Base-by-base conservation (phyloP, 1,284 basidiomycete genomes). In the Nidula niveotomentosa region DNA sequence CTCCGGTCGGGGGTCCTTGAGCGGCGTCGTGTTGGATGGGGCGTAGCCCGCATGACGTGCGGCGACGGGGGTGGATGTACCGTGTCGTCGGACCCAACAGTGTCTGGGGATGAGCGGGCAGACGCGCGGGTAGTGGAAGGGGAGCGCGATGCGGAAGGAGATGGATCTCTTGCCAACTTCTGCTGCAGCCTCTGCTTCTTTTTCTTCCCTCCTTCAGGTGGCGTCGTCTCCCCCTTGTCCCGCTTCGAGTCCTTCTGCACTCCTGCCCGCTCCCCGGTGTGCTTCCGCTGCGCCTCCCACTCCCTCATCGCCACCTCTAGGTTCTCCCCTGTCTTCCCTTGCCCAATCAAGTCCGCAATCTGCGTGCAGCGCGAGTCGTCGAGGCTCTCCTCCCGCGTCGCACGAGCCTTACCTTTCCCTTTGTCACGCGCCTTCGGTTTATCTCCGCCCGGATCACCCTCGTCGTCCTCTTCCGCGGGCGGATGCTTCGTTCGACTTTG, bases 261-360 rank as follows among this genome's bases (percentile, higher is more conserved):
- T 6, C 18, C 13, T 34, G 53, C 17, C 17, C 49, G 44, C 36
- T 36, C 46, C 49, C 47, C 51, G 35, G 49, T 56, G 23, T 62
- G 52, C 48, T 55, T 61, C 49, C 60, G 57, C 36, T 61, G 60
- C 13, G 58, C 65, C 55, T 90, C 86, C 73, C 88, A 90, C 67
- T 86, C 83, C 58, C 81, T 75, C 58, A 92, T 83, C 23, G 85
- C 88, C 5, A 69, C 72, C 62, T 88, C 83, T 48, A 93, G 77
- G 55, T 84, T 85, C 9, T 70, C 70, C 1, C 89, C 89, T 60
- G 80, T 85, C 66, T 86, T 85, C 39, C 89, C 90, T 61, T 86
- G 79, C 15, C 83, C 79, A 36, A 92, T 77, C 4, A 91, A 74
- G 60, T 84, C 78, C 2, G 88, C 87, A 37, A 92, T 90, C 71